These are phyloP conservation scores for Coemansia sp. DNA, from an alignment of 192 early-diverging fungal species.

Conservation along the genomic window DNA sequence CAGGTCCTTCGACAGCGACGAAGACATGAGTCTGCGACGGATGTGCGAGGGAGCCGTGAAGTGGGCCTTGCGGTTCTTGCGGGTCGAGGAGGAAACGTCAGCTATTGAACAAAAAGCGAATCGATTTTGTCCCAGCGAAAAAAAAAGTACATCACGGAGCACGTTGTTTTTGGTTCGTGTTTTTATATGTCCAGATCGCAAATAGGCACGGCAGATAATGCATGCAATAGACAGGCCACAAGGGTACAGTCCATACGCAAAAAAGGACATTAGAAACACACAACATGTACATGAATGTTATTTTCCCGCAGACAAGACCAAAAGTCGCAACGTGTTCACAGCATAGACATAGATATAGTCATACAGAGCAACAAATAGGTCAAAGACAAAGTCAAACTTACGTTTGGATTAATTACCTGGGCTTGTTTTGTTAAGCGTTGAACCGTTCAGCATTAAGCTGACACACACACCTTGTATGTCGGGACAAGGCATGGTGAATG, in stretches of 20 bases:
- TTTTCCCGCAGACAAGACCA: not conserved
- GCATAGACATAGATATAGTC: too few species aligned
- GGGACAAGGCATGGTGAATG: constrained; percentile 39
- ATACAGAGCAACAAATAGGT: too few species aligned
- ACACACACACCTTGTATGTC: constrained; percentile 31
- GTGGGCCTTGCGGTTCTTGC: constrained; percentile 98
- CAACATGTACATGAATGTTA: constrained; percentile 5
- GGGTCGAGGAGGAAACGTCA: constrained; percentile 85
- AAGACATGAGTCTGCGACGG: constrained; percentile 95
- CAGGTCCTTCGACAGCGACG: constrained; percentile 97
- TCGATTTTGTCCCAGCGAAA: not conserved
- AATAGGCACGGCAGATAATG: too few species aligned
- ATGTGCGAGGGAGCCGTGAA: constrained; percentile 93
- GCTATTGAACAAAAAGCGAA: constrained; percentile 25
- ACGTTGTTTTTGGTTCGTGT: not conserved
- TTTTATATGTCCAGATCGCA: not conserved
- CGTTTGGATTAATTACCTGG: constrained; percentile 5
- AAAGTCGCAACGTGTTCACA: too few species aligned
- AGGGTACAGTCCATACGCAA: too few species aligned
- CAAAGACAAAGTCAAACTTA: constrained; percentile 5
- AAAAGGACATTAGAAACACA: constrained; percentile 8
- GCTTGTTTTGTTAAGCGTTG: constrained; percentile 6
- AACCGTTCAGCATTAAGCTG: constrained; percentile 48
- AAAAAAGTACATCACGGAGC: not conserved
- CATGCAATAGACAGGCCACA: not conserved